Conservation (phyloP, 257 asterid genomes). For the Fraxinus pennsylvanica region DNA sequence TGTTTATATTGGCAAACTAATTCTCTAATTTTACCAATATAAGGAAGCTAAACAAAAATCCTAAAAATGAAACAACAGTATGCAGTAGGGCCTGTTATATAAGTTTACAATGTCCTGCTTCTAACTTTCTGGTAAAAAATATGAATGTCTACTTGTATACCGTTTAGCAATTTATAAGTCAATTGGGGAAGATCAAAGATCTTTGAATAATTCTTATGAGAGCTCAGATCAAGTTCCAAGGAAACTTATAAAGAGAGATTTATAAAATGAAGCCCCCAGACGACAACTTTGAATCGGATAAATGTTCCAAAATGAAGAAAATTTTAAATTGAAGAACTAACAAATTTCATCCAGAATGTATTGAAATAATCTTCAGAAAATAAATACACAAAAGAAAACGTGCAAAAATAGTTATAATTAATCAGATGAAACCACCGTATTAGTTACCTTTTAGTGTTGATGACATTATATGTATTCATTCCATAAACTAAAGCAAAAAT, state of each 20-base stretch:
- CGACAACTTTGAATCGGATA: too few relatives aligned
- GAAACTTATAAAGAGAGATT: neutral
- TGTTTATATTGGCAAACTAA: too few relatives aligned
- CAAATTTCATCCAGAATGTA: neutral
- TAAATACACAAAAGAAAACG: neutral
- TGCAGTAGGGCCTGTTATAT: neutral
- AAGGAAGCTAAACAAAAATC: too few relatives aligned
- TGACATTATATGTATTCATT: neutral
- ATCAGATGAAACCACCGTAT: too few relatives aligned
- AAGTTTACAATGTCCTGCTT: neutral
- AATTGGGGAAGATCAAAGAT: neutral
- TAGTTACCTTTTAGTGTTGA: neutral
- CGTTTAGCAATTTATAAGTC: neutral
- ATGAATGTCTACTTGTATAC: neutral
- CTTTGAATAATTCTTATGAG: neutral
- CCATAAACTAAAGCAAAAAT: neutral
- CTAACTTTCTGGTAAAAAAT: neutral
- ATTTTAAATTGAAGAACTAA: neutral
- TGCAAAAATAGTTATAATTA: neutral
- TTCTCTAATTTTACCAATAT: too few relatives aligned
- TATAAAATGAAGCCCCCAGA: too few relatives aligned
- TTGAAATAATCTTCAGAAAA: too few relatives aligned
- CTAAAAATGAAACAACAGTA: neutral
- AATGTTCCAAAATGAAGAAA: too few relatives aligned
- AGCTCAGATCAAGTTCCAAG: neutral